Base-by-base conservation (phyloP, 2,329 filamentous ascomycete genomes). In the Metarhizium rileyi region DNA sequence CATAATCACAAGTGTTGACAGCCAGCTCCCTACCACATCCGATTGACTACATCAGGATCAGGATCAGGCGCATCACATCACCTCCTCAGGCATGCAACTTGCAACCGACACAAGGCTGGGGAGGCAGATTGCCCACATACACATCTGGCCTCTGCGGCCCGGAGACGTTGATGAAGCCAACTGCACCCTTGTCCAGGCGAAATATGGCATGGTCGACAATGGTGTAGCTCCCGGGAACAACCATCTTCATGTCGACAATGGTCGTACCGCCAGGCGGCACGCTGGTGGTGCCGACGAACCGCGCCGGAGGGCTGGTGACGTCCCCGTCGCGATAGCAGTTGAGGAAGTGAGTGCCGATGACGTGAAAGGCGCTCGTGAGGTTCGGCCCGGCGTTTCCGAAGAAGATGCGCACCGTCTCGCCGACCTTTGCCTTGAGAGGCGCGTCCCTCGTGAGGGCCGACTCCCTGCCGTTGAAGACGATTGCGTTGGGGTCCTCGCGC, bases 321-420 rank as follows among this genome's bases (percentile, higher is more conserved):
- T 62, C 63, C 3, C 61, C 60, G 44, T 65, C 61, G 8, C 62
- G 62, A 43, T 60, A 66, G 4, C 62, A 53, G 5, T 57, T 57
- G 8, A 52, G 42, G 46, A 66, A 65, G 33, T 60, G 58, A 44
- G 55, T 59, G 50, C 66, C 64, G 44, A 67, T 63, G 47, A 66
- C 65, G 55, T 66, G 64, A 27, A 65, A 62, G 3, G 63, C 58
- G 50, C 63, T 66, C 5, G 59, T 65, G 3, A 65, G 54, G 38
- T 66, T 66, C 2, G 63, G 63, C 0, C 63, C 63, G 1, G 61
- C 62, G 46, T 66, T 66, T 3, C 63, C 63, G 42, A 66, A 66
- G 55, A 63, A 66, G 33, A 66, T 57, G n/a, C 63, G 62, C 1
- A 65, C 56, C 4, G 56, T 59, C 49, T 66, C 62, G 16, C 59